Conservation (phyloP, 495 filamentous ascomycete genomes). For the Podospora didyma region DNA sequence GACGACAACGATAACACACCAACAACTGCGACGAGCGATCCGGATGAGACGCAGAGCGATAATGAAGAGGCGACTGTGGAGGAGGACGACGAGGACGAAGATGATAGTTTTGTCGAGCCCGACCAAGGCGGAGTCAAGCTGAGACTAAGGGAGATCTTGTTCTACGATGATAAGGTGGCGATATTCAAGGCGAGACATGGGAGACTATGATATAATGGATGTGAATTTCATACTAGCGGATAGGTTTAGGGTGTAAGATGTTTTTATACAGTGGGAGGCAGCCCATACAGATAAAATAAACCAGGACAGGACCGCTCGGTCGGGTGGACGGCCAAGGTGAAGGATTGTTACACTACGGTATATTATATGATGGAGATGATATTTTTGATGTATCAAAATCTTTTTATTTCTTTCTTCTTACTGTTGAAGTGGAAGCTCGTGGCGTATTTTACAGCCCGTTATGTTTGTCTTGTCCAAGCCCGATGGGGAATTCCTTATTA, state of each 20-base stretch:
- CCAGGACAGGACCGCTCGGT: neutral
- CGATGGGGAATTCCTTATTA: no score
- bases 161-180: constrained; percentile 83
- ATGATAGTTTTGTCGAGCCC: constrained; percentile 46
- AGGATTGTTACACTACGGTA: no score
- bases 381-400: no score
- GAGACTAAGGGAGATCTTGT: constrained; percentile 76
- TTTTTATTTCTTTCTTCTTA: no score
- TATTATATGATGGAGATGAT: no score
- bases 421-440: no score
- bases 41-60: constrained; percentile 39
- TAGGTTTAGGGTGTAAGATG: no score
- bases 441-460: no score
- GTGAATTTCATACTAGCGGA: no score
- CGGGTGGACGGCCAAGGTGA: no score
- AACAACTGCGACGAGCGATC: constrained; percentile 27
- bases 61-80: constrained; percentile 33
- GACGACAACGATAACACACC: constrained; percentile 47
- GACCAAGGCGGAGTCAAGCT: constrained; percentile 48
- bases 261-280: no score
- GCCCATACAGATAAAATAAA: neutral
- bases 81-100: constrained; percentile 40
- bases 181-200: constrained; percentile 80
- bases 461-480: no score
- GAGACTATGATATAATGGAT: constrained; percentile 45